Evolutionary conservation across 768 basidiomycete genomes (phyloP), one percentile per base, ranked within the genome.

Genomic region (Psilocybe tampanensis): DNA sequence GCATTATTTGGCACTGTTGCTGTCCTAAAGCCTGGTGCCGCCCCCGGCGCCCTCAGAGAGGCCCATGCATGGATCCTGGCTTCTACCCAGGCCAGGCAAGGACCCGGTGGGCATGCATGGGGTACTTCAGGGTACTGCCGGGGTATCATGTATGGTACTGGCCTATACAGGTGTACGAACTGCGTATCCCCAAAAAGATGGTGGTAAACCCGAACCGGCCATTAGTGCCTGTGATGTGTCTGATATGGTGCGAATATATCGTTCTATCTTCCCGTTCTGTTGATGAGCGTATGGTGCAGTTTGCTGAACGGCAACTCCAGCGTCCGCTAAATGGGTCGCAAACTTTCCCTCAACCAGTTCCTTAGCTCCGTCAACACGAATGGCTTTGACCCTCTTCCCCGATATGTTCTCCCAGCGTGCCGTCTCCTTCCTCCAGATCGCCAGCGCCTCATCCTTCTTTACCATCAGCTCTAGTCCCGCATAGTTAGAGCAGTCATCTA

Each of bases 251-350:
- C 65, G 47, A 17, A 75, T 66, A 39, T 65, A 69, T 0, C 66
- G 54, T 44, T 76, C 69, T 1, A 59, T 65, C 34, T 68, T 69
- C 0, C 72, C 66, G 56, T 74, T 74, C 59, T 74, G 71, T 6
- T 66, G 62, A 39, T 74, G 71, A 1, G 70, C 64, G 60, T 74
- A 72, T 0, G 72, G 67, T 0, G 60, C 64, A 4, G 69, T 64
- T 0, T 60, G 12, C 41, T 72, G 68, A 1, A 63, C 50, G 0
- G 26, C 15, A 9, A 74, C 70, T 0, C 71, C n/a, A n/a, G n/a
- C 73, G 9, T 45, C 24, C 0, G 42, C 55, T 19, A 63, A 52
- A 34, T 58, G 62, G 11, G 15, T 42, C 59, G 2, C 39, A 41
- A 60, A 34, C 2, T 44, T 3, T 3, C 64, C 64, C 1, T 42